These are phyloP conservation scores for Pleurotus giganteus DNA, from an alignment of 768 basidiomycete genomes.

Conservation along the genomic window DNA sequence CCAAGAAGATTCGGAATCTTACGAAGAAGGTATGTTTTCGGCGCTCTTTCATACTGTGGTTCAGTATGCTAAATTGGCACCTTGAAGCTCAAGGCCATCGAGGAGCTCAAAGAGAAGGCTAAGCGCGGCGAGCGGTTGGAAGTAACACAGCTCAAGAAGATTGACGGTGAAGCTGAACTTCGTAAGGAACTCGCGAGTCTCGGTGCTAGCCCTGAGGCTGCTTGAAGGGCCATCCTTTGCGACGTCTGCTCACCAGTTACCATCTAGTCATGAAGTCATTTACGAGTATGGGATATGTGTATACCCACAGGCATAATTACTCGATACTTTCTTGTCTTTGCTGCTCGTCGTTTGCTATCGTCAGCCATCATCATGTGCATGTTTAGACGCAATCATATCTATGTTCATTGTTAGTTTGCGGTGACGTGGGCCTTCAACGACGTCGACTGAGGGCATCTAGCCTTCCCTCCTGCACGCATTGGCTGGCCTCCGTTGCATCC, in stretches of 20 bases:
- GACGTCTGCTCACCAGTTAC: no score
- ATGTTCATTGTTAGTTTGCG: neutral
- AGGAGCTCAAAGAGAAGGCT: constrained; percentile 92
- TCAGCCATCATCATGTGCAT: neutral
- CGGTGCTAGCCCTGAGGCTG: no score
- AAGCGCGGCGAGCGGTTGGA: constrained; percentile 90
- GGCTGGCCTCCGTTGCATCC: no score
- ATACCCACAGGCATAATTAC: neutral
- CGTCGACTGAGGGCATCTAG: neutral
- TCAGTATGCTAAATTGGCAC: constrained; percentile 10
- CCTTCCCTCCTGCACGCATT: neutral
- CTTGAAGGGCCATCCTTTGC: no score
- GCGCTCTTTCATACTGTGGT: neutral
- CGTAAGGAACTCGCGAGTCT: constrained; percentile 66
- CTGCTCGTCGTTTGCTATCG: neutral
- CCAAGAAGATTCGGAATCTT: constrained; percentile 93
- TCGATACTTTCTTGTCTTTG: neutral
- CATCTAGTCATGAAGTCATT: neutral
- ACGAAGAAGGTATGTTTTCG: constrained; percentile 80
- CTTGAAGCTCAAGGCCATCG: constrained; percentile 91
- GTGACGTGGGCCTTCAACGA: no score
- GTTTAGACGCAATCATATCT: neutral
- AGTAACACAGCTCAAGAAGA: constrained; percentile 95
- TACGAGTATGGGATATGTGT: neutral
- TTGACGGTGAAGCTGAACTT: constrained; percentile 87